Evolutionary conservation across 805 yeast genomes (phyloP).

Genomic region (Teunomyces cretensis): DNA sequence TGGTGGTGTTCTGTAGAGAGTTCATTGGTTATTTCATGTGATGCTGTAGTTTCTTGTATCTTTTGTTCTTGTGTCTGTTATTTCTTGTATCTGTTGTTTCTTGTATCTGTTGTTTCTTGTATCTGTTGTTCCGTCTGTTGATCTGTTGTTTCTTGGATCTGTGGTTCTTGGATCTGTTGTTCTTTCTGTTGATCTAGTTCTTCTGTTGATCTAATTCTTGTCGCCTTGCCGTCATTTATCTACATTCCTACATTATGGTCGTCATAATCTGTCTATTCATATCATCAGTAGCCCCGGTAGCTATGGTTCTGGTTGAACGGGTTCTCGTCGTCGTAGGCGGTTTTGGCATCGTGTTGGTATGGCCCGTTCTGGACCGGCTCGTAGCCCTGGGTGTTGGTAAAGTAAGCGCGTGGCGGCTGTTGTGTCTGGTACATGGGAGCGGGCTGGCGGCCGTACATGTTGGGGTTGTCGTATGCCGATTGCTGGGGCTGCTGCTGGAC

Average conservation of each 20-base stretch:
- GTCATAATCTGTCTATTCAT: not conserved
- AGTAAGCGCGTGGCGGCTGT: constrained; percentile 14
- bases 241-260: not conserved
- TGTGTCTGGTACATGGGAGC: constrained; percentile 14
- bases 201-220: no score
- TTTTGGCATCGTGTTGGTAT: not conserved
- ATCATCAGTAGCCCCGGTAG: constrained; percentile 2
- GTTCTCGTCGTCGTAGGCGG: constrained; percentile 8
- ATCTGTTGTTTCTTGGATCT: no score
- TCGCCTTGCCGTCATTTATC: no score
- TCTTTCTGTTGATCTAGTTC: not conserved
- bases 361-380: constrained; percentile 8
- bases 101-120: no score
- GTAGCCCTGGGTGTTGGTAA: constrained; percentile 13
- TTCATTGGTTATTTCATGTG: no score
- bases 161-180: not conserved
- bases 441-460: constrained; percentile 32
- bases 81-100: no score
- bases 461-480: constrained; percentile 28
- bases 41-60: no score
- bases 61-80: no score
- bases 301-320: constrained; percentile 9
- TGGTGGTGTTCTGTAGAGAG: no score
- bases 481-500: constrained; percentile 17
- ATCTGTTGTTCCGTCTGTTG: no score